Conservation (phyloP, 2,329 filamentous ascomycete genomes). For the Lachnellula hyalina region DNA sequence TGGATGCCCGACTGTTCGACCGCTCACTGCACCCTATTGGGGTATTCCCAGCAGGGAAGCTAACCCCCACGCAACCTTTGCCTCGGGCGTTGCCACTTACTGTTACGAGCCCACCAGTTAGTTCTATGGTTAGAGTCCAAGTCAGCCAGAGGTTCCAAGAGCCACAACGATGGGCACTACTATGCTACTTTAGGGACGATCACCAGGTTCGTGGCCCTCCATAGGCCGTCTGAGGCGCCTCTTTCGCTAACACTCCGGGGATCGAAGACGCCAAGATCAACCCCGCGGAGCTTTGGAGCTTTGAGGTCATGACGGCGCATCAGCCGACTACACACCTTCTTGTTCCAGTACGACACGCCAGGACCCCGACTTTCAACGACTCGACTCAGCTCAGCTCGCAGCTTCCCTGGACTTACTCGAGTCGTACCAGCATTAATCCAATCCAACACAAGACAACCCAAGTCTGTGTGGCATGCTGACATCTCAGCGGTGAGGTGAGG, state of each 20-base stretch:
- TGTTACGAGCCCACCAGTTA: too few relatives aligned
- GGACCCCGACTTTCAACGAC: not conserved
- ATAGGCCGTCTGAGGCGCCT: conserved; percentile 1
- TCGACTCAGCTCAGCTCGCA: not conserved
- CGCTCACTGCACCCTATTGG: not conserved
- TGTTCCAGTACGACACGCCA: not conserved
- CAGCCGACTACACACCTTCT: conserved; percentile 7
- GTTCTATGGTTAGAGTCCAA: not conserved
- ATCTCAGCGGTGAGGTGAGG: not conserved
- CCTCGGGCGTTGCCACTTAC: not conserved
- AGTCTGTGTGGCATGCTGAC: not conserved
- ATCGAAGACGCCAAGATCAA: not conserved
- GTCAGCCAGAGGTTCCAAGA: conserved; percentile 11
- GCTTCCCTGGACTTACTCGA: too few relatives aligned
- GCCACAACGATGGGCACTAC: conserved; percentile 16
- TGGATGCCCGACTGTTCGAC: not conserved
- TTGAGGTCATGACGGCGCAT: conserved; percentile 2
- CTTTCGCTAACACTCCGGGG: not conserved
- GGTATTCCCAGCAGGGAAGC: not conserved
- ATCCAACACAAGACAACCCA: not conserved
- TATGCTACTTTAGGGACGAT: conserved; percentile 14
- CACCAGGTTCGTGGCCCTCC: conserved; percentile 11
- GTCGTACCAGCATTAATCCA: too few relatives aligned
- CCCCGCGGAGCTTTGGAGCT: not conserved
- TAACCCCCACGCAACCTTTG: conserved; percentile 11